Conservation (phyloP, 495 filamentous ascomycete species). For the Lophiostoma macrostomum region DNA sequence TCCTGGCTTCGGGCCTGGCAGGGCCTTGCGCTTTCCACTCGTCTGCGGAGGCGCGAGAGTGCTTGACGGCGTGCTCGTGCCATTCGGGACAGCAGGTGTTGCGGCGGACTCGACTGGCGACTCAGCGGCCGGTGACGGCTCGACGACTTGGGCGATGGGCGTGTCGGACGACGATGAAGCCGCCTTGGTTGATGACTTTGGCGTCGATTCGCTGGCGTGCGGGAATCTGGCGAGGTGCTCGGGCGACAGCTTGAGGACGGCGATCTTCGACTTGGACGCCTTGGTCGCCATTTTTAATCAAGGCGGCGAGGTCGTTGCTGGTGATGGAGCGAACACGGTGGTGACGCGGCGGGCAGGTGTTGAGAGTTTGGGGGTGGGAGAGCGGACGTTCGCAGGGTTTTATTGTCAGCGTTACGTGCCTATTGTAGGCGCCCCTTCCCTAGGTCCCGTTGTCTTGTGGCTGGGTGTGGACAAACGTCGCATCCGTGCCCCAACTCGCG, state of each 20-base stretch:
- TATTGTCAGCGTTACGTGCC: slow-evolving; percentile 23
- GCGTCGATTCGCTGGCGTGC: slow-evolving; percentile 26
- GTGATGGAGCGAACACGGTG: neutral
- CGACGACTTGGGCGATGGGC: slow-evolving; percentile 49
- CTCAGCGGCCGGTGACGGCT: slow-evolving; percentile 54
- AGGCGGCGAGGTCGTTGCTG: slow-evolving; percentile 5
- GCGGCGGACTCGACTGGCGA: slow-evolving; percentile 54
- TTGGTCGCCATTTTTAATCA: slow-evolving; percentile 36
- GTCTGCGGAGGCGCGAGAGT: slow-evolving; percentile 51
- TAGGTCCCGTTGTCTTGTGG: no score
- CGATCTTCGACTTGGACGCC: slow-evolving; percentile 44
- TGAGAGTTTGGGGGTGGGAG: neutral
- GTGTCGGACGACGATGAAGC: slow-evolving; percentile 43
- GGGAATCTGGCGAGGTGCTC: slow-evolving; percentile 49
- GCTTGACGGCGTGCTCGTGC: slow-evolving; percentile 49
- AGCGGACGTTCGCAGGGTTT: slow-evolving; percentile 12
- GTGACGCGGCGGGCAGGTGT: slow-evolving; percentile 5
- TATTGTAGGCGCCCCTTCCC: neutral
- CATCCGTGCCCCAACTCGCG: no score
- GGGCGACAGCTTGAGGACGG: slow-evolving; percentile 55
- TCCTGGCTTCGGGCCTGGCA: slow-evolving; percentile 54
- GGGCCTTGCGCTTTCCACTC: slow-evolving; percentile 60
- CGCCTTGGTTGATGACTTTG: slow-evolving; percentile 37
- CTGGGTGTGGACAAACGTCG: neutral
- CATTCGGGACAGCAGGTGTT: slow-evolving; percentile 52